Evolutionary conservation across 768 basidiomycete species (phyloP), one percentile per base, ranked within the genome.

Genomic region (Agrocybe chaxingu): DNA sequence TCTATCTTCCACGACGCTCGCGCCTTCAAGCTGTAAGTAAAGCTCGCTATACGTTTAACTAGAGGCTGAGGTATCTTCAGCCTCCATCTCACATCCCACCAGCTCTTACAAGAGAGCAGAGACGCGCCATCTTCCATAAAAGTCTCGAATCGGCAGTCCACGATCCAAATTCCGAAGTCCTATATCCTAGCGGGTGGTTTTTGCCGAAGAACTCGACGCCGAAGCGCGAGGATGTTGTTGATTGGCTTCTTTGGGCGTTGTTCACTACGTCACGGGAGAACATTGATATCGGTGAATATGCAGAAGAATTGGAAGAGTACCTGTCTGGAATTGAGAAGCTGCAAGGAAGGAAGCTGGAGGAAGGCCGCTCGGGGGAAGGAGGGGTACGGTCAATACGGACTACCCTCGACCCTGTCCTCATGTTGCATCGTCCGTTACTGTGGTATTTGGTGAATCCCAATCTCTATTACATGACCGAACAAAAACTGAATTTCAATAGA

Each of bases 231-330:
- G 83, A 86, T 52, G 63, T 78, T 36, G 42, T 69, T 4, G 80
- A 84, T 41, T 87, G 84, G 84, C 61, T 86, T n/a, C 68, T 81
- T 5, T 87, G 83, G 83, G 78, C 81, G 0, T 52, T 86, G 18
- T 86, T 84, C 59, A 75, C 75, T 1, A 63, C 70, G 3, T 65
- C 72, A 4, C 59, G 64, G 29, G 59, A 66, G 4, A 58, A 66
- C 8, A 41, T 54, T 3, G 47, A 55, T 16, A 52, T 67, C 12
- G 53, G 54, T 3, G 68, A 71, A 42, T 80, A 79, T 74, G 58
- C 65, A 10, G 78, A 78, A 2, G 84, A 85, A 58, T 57, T 85
- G 1, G 67, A 73, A 7, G 68, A 60, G 13, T 85, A 85, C 56
- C 45, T 80, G 2, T 42, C 59, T 4, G 51, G 35, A 5, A 57